Evolutionary conservation across 2,329 filamentous ascomycete species (phyloP).

Genomic region (Metarhizium album): DNA sequence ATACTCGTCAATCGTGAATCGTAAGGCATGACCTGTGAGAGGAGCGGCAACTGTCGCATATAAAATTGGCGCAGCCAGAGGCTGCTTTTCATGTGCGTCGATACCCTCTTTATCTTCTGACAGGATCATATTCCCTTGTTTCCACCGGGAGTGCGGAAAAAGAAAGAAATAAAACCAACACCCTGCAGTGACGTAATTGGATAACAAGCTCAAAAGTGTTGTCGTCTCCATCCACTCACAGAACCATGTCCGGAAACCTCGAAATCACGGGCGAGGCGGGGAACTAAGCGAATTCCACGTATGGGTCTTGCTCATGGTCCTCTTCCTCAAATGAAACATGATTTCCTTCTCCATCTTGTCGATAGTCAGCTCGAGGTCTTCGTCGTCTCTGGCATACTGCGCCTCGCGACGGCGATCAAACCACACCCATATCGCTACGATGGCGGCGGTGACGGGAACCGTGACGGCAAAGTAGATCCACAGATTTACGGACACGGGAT

Average conservation of each 20-base stretch:
- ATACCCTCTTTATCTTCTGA: too few species aligned
- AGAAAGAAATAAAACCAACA: too few species aligned
- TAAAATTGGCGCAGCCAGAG: too few species aligned
- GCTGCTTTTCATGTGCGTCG: too few species aligned
- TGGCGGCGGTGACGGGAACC: constrained; percentile 43
- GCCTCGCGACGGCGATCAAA: constrained; percentile 41
- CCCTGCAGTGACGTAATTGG: not conserved
- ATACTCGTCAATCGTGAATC: constrained; percentile 5
- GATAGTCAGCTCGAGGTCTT: constrained; percentile 42
- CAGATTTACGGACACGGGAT: constrained; percentile 38
- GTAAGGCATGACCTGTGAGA: not conserved
- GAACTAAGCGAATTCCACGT: constrained; percentile 38
- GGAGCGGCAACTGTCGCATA: too few species aligned
- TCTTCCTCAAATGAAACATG: constrained; percentile 43
- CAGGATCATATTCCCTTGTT: not conserved
- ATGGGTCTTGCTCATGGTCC: constrained; percentile 44
- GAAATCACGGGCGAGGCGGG: constrained; percentile 13
- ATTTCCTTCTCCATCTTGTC: constrained; percentile 47
- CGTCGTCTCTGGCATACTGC: constrained; percentile 37
- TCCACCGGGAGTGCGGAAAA: not conserved
- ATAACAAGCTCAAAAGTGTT: not conserved
- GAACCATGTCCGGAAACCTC: not conserved
- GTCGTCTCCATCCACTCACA: not conserved
- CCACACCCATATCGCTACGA: constrained; percentile 44
- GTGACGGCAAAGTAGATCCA: constrained; percentile 57